Evolutionary conservation across 129 eudicot species (phyloP).

Genomic region (Flaveria sonorensis): DNA sequence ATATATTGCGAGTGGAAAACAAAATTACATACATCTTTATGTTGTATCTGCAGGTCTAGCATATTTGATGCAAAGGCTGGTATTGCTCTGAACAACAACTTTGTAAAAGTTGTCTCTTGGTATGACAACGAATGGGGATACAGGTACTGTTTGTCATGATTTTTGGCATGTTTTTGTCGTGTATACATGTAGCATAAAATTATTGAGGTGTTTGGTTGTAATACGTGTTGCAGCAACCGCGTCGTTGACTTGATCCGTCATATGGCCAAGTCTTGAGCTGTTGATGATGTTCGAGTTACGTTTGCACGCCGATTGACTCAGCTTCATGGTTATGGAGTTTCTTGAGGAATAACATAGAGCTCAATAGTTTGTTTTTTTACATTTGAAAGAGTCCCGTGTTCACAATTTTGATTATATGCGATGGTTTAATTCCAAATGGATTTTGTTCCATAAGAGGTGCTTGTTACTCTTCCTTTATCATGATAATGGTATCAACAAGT

Average conservation of each 20-base stretch:
- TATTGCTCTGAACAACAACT: slow-evolving; percentile 70
- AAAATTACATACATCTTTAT: too few relatives aligned
- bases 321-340: slow-evolving; percentile 26
- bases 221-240: slow-evolving; percentile 62
- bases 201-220: background rate
- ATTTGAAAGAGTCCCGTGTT: slow-evolving; percentile 5
- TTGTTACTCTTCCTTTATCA: slow-evolving; percentile 52
- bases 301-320: slow-evolving; percentile 13
- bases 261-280: slow-evolving; percentile 52
- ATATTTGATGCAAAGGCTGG: slow-evolving; percentile 86
- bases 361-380: background rate
- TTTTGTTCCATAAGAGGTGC: slow-evolving; percentile 44
- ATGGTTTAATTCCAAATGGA: slow-evolving; percentile 32
- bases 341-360: slow-evolving; percentile 24
- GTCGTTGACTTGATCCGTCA: slow-evolving; percentile 82
- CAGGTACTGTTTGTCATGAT: slow-evolving; percentile 43
- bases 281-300: slow-evolving; percentile 3
- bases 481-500: too few relatives aligned
- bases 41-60: slow-evolving; percentile 53
- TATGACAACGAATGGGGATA: slow-evolving; percentile 95
- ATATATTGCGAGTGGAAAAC: too few relatives aligned
- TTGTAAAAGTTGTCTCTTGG: slow-evolving; percentile 90
- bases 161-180: background rate
- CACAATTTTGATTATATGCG: slow-evolving; percentile 37
- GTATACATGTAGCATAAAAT: background rate